Base-by-base conservation (phyloP, 1,139 yeast species). In the Trichomonascaceae sp. region DNA sequence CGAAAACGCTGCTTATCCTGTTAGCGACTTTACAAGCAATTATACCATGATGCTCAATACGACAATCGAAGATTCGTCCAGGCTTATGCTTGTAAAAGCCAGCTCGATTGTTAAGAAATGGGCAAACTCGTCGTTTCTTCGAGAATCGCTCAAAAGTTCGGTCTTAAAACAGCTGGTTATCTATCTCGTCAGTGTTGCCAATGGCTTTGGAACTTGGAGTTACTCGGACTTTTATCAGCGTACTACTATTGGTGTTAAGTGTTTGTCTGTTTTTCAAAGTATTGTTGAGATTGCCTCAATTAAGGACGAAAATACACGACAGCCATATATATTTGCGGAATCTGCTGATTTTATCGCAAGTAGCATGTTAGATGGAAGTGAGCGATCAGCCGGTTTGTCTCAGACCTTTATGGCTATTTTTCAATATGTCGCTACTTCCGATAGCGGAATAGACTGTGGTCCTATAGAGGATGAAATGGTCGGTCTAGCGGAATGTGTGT, bases 141-240 rank as follows among this genome's bases (percentile, higher is more conserved):
- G 17, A 36, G 41, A 36, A 13, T 36, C 41, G n/a, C 41, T 36
- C 41, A 36, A 36, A 15, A 36, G 41, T 13, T 36, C 41, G 8
- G 82, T 87, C 3, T 65, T 89, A 44, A 71, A 76, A n/a, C 79
- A 79, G 57, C 71, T 88, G 52, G 72, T 80, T 1, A 68, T 73
- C 8, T 88, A 85, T 66, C 72, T 84, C 53, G 70, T 87, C 18
- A 79, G 78, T 53, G 79, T 88, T 0, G 88, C 84, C 69, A 96
- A 89, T 63, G 83, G 88, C 59, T 87, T 84, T 63, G 72, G 78
- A 6, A 82, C 79, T 63, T 88, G 96, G 84, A 78, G 82, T 57
- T 89, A 83, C 66, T 71, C 74, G 36, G 69, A 77, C 24, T 72
- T 80, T 0, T 68, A 73, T 50, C 88, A 89, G 63, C 81, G 83